A percentile compares a stretch with the other conserved stretches of the same genome.
Evolutionary conservation across 2,329 filamentous ascomycete genomes (phyloP).

Genomic region (Drechslerella stenobrocha): DNA sequence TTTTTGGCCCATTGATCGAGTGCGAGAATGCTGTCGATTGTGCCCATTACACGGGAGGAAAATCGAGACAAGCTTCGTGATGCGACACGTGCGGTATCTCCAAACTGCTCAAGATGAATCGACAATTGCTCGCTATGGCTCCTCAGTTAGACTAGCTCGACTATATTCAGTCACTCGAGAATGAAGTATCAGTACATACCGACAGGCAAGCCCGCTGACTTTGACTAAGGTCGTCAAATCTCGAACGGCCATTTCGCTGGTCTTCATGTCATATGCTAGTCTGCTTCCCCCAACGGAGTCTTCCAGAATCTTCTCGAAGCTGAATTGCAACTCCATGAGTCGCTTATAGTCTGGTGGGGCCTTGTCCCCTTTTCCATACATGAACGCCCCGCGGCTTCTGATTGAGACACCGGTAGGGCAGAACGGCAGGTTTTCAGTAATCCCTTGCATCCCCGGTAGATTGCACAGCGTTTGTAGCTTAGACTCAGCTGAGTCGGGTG

Average conservation of each 20-base stretch:
- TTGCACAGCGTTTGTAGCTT: slow-evolving; percentile 29
- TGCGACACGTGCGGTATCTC: slow-evolving; percentile 68
- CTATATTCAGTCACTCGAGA: background rate
- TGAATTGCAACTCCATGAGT: slow-evolving; percentile 71
- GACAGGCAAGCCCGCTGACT: slow-evolving; percentile 57
- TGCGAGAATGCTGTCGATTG: slow-evolving; percentile 51
- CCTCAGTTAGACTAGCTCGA: background rate
- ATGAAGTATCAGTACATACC: slow-evolving; percentile 15
- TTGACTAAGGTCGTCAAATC: slow-evolving; percentile 72
- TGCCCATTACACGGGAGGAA: slow-evolving; percentile 56
- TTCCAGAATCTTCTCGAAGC: slow-evolving; percentile 75
- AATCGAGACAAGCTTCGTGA: slow-evolving; percentile 71
- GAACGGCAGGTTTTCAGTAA: slow-evolving; percentile 33
- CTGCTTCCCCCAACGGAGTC: slow-evolving; percentile 67
- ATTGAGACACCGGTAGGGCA: slow-evolving; percentile 1
- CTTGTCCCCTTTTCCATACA: slow-evolving; percentile 37
- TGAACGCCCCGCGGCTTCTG: slow-evolving; percentile 17
- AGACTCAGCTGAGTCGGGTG: slow-evolving; percentile 20
- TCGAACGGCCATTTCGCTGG: slow-evolving; percentile 71
- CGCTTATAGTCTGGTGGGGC: slow-evolving; percentile 45
- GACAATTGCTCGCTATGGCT: slow-evolving; percentile 68
- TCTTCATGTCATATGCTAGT: slow-evolving; percentile 77
- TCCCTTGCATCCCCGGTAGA: slow-evolving; percentile 28
- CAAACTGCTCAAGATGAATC: slow-evolving; percentile 74
- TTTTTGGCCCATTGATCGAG: slow-evolving; percentile 52